Percentiles rank a stretch among this genome's conserved stretches.
Evolutionary conservation across 441 rosid species (phyloP).

Genomic region (Gossypium davidsonii): DNA sequence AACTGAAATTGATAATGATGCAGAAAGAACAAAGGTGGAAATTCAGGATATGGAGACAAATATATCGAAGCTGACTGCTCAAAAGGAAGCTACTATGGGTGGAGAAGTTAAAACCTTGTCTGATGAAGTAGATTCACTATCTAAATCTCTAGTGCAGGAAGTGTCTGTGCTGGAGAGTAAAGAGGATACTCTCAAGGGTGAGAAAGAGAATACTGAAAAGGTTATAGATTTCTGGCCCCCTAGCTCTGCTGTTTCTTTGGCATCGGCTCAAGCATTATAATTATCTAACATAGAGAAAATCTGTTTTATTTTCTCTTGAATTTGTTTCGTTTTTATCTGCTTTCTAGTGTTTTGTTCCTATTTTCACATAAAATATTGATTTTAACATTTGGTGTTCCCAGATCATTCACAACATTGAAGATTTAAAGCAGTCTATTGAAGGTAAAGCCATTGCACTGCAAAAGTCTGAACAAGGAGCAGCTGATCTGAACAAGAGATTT

Average conservation of each 20-base stretch:
- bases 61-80: constrained; percentile 55
- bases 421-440: constrained; percentile 64
- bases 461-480: constrained; percentile 80
- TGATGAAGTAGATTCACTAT: constrained; percentile 63
- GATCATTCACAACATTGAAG: constrained; percentile 69
- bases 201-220: constrained; percentile 70
- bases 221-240: constrained; percentile 26
- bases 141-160: constrained; percentile 72
- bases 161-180: constrained; percentile 62
- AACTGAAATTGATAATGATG: constrained; percentile 42
- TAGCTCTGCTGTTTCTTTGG: constrained; percentile 10
- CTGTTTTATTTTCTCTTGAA: not conserved
- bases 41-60: constrained; percentile 62
- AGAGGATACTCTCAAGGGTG: constrained; percentile 74
- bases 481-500: constrained; percentile 55
- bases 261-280: constrained; percentile 3
- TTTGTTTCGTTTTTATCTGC: not conserved
- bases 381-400: constrained; percentile 27
- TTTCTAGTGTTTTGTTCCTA: not conserved
- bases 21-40: constrained; percentile 38
- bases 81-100: constrained; percentile 89
- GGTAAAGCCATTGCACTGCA: constrained; percentile 67
- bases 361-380: not conserved
- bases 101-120: constrained; percentile 76
- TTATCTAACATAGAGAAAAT: not conserved